Base-by-base conservation (phyloP, 305 asterid species). In the Plantago lanceolata region DNA sequence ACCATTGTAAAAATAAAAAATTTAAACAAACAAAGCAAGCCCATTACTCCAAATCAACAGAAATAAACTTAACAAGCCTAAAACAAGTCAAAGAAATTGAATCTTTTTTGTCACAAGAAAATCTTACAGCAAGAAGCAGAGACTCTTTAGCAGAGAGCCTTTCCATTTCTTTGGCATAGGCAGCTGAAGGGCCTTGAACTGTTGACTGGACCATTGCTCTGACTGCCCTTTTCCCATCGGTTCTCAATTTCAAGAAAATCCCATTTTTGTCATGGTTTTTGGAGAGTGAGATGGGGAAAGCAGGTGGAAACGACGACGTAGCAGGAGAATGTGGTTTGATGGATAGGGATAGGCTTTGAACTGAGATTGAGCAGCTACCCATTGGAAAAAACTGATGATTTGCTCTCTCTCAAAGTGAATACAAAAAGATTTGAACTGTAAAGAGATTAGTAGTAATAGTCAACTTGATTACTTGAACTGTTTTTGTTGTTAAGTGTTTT, bases 71-170 rank as follows among this genome's bases (percentile, higher is more conserved):
- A 29, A 56, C 28, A 37, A 29, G 20, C 19, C 15, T 29, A 29
- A 45, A 61, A 48, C 17, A 2, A 62, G 17, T n/a, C 18, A 2
- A n/a, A n/a, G 31, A 63, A 44, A 63, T 14, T 19, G 5, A 26
- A 14, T 16, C 9, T 9, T 18, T 28, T 61, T 4, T 3, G 2
- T 0, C 16, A 40, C 1, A n/a, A 35, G 6, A 18, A 45, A 65
- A 65, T 51, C 79, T 69, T 37, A 86, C 96, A 45, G 93, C 85
- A 24, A 84, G 83, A 79, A 89, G 96, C 43, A 89, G 80, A 61
- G 95, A 84, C 74, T 89, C 90, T 79, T 89, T 89, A 65, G 96
- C 95, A 53, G 95, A 77, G 37, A 89, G 86, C 58, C 96, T 82
- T 49, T 86, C 90, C 84, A 89, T 89, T 66, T 89, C 95, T 69